A percentile compares a stretch with the other conserved stretches of the same genome.
phyloP scores from a whole-genome alignment of 164 flowering plant species.

The Akebia trifoliata region DNA sequence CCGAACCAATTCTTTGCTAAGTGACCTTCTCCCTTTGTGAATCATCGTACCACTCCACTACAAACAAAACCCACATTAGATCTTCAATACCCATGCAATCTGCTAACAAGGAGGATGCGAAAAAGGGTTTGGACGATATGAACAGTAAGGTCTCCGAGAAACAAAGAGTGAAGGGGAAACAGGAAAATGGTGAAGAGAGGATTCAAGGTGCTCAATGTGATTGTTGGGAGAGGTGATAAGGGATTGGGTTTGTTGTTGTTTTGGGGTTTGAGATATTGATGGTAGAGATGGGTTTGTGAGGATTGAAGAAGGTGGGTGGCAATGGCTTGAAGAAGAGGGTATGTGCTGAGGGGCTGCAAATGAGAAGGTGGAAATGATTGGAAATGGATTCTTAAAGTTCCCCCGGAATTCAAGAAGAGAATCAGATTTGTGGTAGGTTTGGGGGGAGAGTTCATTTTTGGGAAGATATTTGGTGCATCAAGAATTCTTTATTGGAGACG shows the following conservation, averaged over 20 bases:
- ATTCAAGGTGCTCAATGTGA: conserved; percentile 63
- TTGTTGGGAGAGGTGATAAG: conserved; percentile 41
- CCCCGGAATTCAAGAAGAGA: no score
- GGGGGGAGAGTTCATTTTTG: no score
- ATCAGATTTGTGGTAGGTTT: no score
- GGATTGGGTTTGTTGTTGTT: conserved; percentile 19
- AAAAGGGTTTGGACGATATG: conserved; percentile 76
- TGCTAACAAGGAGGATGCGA: conserved; percentile 66
- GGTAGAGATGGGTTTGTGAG: conserved; percentile 18
- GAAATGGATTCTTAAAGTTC: no score
- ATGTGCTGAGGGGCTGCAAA: conserved; percentile 19
- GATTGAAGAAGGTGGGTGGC: conserved; percentile 39
- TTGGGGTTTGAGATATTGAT: conserved; percentile 15
- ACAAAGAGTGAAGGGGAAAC: conserved; percentile 15
- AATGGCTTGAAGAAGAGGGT: conserved; percentile 42
- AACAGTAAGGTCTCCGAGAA: conserved; percentile 67
- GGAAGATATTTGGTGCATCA: no score
- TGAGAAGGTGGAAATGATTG: conserved; percentile 11
- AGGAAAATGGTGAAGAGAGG: conserved; percentile 41
- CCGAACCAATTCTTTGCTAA: conserved; percentile 45
- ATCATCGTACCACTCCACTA: conserved; percentile 58
- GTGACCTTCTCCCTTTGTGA: conserved; percentile 45
- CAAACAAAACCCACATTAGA: conserved; percentile 17
- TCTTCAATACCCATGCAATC: conserved; percentile 40
- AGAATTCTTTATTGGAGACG: no score